These are phyloP conservation scores for Ogataea pignaliae DNA, from an alignment of 805 yeast genomes.

Conservation along the genomic window DNA sequence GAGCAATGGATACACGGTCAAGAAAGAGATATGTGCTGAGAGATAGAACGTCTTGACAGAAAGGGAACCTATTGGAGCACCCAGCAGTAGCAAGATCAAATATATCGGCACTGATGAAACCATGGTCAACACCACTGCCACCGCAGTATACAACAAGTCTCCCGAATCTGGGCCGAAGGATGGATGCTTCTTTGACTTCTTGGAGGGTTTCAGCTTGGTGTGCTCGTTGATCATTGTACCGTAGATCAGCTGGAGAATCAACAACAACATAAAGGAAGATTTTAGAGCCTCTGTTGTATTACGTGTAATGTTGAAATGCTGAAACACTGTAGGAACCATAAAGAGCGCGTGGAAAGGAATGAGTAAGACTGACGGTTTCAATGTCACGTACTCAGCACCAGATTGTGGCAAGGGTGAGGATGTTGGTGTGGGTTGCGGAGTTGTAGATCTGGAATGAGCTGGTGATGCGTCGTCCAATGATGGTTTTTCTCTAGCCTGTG, in stretches of 20 bases:
- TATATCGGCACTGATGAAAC: slow-evolving; percentile 37
- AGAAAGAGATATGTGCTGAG: slow-evolving; percentile 55
- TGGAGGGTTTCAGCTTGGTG: slow-evolving; percentile 19
- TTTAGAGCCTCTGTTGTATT: slow-evolving; percentile 26
- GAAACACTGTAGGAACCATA: slow-evolving; percentile 24
- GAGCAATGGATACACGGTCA: slow-evolving; percentile 63
- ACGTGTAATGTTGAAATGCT: slow-evolving; percentile 29
- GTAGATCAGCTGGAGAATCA: slow-evolving; percentile 34
- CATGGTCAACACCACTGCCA: slow-evolving; percentile 30
- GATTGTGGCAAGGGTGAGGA: not conserved
- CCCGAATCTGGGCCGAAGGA: slow-evolving; percentile 10
- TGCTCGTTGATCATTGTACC: slow-evolving; percentile 31
- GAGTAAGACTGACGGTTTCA: slow-evolving; percentile 12
- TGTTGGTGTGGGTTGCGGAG: not conserved
- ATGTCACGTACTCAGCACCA: slow-evolving; percentile 11
- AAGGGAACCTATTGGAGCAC: slow-evolving; percentile 68
- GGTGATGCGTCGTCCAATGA: not conserved
- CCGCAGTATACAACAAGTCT: slow-evolving; percentile 23
- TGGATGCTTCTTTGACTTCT: slow-evolving; percentile 8
- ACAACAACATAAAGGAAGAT: slow-evolving; percentile 24
- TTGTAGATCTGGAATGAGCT: not conserved
- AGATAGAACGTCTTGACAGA: slow-evolving; percentile 53
- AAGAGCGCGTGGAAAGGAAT: slow-evolving; percentile 31
- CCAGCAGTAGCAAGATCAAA: slow-evolving; percentile 53
- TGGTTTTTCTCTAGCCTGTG: slow-evolving; percentile 1